Base-by-base conservation (phyloP, 345 rosid species). In the Tarenaya hassleriana region DNA sequence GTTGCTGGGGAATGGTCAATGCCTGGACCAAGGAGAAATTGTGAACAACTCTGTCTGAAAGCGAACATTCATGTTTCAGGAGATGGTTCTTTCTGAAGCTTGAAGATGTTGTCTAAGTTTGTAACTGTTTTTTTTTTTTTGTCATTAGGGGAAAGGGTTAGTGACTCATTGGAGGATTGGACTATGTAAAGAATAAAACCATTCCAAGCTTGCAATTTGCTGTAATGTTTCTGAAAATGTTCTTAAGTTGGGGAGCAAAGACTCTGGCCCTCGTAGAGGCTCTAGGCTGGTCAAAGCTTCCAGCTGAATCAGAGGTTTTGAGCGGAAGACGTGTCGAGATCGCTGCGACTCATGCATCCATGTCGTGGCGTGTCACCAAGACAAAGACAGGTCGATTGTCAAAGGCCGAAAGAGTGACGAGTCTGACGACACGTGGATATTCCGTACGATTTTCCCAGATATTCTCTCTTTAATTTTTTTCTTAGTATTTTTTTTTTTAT, bases 361-460 rank as follows among this genome's bases (percentile, higher is more conserved):
- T 34, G 33, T 41, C 33, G 44, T 32, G 10, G 15, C 29, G 5
- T 62, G 62, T 60, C 44, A 43, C 14, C 27, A 10, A 39, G 55
- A 52, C 45, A 58, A 16, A 19, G 14, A 39, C 60, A 65, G 59
- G 64, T 65, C 60, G 58, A 4, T 10, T 31, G 69, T 58, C 59
- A 65, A 64, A 57, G 54, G 39, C 69, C 69, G 58, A 65, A 58
- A 57, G 10, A 1, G 58, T 39, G 42, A 31, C n/a, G n/a, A n/a
- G n/a, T n/a, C n/a, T n/a, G n/a, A n/a, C n/a, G 58, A 63, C 69
- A 65, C 69, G 69, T 58, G 69, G 58, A 58, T 49, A 45, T 52
- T 64, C 51, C 55, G 69, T 65, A 65, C 69, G 37, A 43, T 11
- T 38, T 19, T 5, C 3, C 29, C 29, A 24, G 2, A 5, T 5